Percentiles rank a stretch among this genome's conserved stretches.
These are phyloP conservation scores for Parafenestella ontariensis DNA, from an alignment of 2,329 filamentous ascomycete species.

Conservation along the genomic window DNA sequence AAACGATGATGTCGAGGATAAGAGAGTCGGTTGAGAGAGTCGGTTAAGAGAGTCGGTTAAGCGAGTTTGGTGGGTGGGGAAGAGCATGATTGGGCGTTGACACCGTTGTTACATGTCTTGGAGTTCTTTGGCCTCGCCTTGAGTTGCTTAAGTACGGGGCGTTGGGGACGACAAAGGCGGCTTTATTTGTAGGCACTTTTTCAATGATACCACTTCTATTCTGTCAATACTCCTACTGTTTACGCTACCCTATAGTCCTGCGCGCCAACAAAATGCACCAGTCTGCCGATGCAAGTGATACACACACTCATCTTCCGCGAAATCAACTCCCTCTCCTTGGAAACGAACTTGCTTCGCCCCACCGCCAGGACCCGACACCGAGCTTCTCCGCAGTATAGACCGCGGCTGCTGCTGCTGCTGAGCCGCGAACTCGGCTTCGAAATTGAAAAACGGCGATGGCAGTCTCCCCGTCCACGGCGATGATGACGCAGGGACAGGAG, in stretches of 20 bases:
- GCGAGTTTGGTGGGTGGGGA: background rate
- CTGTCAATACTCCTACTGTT: background rate
- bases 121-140: conserved; percentile 14
- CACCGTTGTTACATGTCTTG: conserved; percentile 4
- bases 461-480: background rate
- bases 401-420: background rate
- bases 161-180: conserved; percentile 14
- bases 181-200: conserved; percentile 10
- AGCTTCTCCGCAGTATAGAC: background rate
- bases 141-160: conserved; percentile 7
- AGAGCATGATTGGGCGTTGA: conserved; percentile 6
- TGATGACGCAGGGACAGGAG: background rate
- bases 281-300: background rate
- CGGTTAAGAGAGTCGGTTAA: conserved; percentile 34
- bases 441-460: background rate
- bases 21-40: conserved; percentile 29
- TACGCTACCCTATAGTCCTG: too few species aligned
- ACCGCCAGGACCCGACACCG: background rate
- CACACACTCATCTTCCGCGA: background rate
- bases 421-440: background rate
- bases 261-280: background rate
- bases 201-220: conserved; percentile 22
- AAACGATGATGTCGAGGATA: conserved; percentile 40
- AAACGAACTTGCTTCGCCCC: background rate
- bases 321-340: background rate